These are phyloP conservation scores for Dinochytrium kinnereticum DNA, from an alignment of 371 early-diverging fungal genomes.

Conservation along the genomic window DNA sequence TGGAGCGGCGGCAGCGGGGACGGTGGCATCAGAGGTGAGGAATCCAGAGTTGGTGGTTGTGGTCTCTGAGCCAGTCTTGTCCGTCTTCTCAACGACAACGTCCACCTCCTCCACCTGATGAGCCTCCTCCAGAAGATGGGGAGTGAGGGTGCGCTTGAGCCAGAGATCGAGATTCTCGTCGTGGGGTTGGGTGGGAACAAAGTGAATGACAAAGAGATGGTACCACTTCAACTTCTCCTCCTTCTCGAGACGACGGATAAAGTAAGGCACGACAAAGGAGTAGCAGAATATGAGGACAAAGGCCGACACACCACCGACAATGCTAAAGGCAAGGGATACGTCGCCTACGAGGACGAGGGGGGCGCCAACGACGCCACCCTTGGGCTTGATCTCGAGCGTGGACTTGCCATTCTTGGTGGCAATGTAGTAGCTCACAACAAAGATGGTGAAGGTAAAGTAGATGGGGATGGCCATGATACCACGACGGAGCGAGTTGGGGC, in stretches of 20 bases:
- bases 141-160: slow-evolving; percentile 23
- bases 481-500: slow-evolving; percentile 68
- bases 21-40: background rate
- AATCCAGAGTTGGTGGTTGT: too few species aligned
- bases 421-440: slow-evolving; percentile 75
- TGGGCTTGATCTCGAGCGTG: slow-evolving; percentile 42
- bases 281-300: slow-evolving; percentile 59
- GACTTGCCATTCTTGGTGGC: slow-evolving; percentile 70
- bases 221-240: slow-evolving; percentile 74
- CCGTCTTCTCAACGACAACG: slow-evolving; percentile 15
- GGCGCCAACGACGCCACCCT: slow-evolving; percentile 6
- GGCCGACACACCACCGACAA: slow-evolving; percentile 65
- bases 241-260: slow-evolving; percentile 65
- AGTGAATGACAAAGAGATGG: slow-evolving; percentile 65
- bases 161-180: slow-evolving; percentile 25
- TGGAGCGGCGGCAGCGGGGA: too few species aligned
- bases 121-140: slow-evolving; percentile 25
- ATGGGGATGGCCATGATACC: slow-evolving; percentile 79
- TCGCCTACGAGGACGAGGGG: slow-evolving; percentile 20
- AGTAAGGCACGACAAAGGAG: slow-evolving; percentile 69
- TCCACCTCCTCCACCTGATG: slow-evolving; percentile 7
- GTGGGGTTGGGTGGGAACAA: slow-evolving; percentile 45
- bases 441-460: slow-evolving; percentile 76
- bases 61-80: background rate
- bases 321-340: slow-evolving; percentile 55